A percentile compares a stretch with the other conserved stretches of the same genome.
phyloP scores from a whole-genome alignment of 2,329 filamentous ascomycete genomes.

The Fusarium mexicanum region DNA sequence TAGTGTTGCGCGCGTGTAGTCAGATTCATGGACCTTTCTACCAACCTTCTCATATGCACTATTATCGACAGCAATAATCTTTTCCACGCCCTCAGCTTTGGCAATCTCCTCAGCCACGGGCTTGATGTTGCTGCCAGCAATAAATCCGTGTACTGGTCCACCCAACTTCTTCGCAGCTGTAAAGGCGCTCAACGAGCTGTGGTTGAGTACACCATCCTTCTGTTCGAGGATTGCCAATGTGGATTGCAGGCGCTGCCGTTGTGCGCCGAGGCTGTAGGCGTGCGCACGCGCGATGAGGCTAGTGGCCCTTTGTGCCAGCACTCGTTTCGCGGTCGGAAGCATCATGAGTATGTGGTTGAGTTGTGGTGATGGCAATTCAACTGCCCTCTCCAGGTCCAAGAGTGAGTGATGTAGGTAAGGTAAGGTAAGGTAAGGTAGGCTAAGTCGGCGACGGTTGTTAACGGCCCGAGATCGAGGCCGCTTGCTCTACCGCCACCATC shows the following conservation, averaged over 20 bases:
- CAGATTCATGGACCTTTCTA: neutral
- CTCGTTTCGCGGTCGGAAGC: constrained; percentile 46
- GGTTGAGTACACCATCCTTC: constrained; percentile 85
- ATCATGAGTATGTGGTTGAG: constrained; percentile 39
- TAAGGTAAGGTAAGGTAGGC: constrained; percentile 20
- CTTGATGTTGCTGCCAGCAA: constrained; percentile 84
- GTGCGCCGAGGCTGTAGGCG: constrained; percentile 42
- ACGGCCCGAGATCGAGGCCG: constrained; percentile 51
- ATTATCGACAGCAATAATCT: constrained; percentile 90
- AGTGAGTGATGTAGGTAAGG: constrained; percentile 23
- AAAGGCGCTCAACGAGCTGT: constrained; percentile 83
- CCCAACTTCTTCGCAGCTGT: constrained; percentile 88
- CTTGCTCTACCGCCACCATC: constrained; percentile 40
- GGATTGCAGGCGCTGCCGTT: constrained; percentile 71
- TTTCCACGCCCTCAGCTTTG: constrained; percentile 90
- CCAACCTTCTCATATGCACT: constrained; percentile 88
- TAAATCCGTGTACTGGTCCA: constrained; percentile 84
- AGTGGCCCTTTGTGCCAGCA: constrained; percentile 40
- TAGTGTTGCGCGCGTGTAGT: constrained; percentile 3
- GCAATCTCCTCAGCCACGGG: constrained; percentile 82
- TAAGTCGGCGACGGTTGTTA: constrained; percentile 47
- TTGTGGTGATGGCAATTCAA: constrained; percentile 24
- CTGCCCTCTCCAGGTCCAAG: constrained; percentile 16
- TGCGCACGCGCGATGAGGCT: constrained; percentile 42
- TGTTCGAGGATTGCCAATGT: constrained; percentile 94